Evolutionary conservation across 345 rosid species (phyloP).

Genomic region (Kernera saxatilis): DNA sequence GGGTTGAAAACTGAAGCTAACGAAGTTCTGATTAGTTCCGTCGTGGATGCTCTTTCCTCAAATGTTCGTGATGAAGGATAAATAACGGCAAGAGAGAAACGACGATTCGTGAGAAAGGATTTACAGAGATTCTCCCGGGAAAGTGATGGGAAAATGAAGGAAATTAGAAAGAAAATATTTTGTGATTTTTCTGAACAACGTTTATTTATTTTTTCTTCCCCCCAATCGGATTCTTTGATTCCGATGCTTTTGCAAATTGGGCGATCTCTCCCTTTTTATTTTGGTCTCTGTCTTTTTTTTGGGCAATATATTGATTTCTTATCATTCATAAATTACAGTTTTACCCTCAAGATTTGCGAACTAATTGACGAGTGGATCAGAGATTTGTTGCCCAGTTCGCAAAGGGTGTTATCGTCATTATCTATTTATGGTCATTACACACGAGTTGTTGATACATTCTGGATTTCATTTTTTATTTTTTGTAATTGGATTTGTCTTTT

Average conservation of each 20-base stretch:
- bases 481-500: background rate
- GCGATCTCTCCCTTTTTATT: background rate
- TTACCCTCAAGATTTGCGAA: background rate
- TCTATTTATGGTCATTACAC: background rate
- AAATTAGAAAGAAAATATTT: background rate
- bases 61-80: conserved; percentile 11
- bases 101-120: conserved; percentile 1
- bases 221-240: conserved; percentile 21
- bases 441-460: conserved; percentile 12
- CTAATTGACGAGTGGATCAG: background rate
- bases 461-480: background rate
- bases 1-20: conserved; percentile 3
- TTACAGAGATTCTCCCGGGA: conserved; percentile 28
- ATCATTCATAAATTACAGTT: background rate
- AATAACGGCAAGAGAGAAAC: conserved; percentile 11
- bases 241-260: conserved; percentile 7
- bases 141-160: conserved; percentile 23
- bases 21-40: conserved; percentile 1
- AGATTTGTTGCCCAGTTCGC: background rate
- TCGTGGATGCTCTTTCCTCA: background rate
- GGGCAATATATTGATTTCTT: background rate
- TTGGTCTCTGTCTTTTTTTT: background rate
- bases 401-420: conserved; percentile 6
- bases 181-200: conserved; percentile 1
- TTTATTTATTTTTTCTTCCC: background rate